phyloP scores from a whole-genome alignment of 1,139 yeast genomes.

The Magnusiomyces sp. region DNA sequence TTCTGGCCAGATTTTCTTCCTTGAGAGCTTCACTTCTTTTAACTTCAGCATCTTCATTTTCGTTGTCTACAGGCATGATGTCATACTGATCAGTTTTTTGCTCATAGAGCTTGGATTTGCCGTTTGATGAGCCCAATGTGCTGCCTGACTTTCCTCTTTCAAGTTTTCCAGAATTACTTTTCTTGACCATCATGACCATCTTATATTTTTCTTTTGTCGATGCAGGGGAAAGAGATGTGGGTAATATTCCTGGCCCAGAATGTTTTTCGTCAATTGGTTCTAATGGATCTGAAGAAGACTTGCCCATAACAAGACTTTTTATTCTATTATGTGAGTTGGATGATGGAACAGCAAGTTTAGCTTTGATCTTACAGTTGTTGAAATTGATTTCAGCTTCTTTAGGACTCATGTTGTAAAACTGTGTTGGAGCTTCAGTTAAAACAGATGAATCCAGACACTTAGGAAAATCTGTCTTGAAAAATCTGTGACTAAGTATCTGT shows the following conservation, averaged over 20 bases:
- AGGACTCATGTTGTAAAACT: slow-evolving; percentile 45
- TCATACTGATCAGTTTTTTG: background rate
- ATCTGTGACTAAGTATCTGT: slow-evolving; percentile 66
- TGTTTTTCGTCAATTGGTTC: background rate
- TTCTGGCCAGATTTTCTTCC: too few species aligned
- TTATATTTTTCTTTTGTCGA: slow-evolving; percentile 83
- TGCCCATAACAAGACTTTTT: too few species aligned
- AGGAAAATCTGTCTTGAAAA: slow-evolving; percentile 78
- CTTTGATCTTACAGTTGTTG: slow-evolving; percentile 28
- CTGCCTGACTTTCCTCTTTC: too few species aligned
- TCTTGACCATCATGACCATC: slow-evolving; percentile 34
- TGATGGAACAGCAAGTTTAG: background rate
- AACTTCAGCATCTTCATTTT: background rate
- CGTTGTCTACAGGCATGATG: background rate
- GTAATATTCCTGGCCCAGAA: slow-evolving; percentile 26
- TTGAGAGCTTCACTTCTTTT: background rate
- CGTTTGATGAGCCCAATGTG: too few species aligned
- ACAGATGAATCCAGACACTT: slow-evolving; percentile 45
- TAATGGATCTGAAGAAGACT: background rate
- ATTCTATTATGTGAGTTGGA: too few species aligned
- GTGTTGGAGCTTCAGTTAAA: slow-evolving; percentile 49
- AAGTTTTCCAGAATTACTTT: too few species aligned
- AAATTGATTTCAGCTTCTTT: slow-evolving; percentile 66
- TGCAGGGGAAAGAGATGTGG: slow-evolving; percentile 86
- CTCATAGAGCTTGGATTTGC: too few species aligned